Base-by-base conservation (phyloP, 768 basidiomycete species). In the Suillus subluteus region DNA sequence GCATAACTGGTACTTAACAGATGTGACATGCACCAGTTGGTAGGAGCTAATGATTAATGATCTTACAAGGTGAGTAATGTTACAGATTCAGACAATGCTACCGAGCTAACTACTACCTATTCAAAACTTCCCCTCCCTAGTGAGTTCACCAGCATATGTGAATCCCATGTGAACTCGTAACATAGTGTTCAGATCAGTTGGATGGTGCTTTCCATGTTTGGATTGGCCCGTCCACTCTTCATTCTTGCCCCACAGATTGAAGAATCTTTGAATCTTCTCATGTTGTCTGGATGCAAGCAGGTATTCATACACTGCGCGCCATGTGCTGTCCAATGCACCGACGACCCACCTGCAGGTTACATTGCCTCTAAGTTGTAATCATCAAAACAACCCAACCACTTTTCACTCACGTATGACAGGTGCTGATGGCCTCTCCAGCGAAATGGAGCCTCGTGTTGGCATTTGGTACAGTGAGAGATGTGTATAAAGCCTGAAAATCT, bases 241-340 rank as follows among this genome's bases (percentile, higher is more conserved):
- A 15, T 44, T 44, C 43, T 8, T 18, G 18, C 79, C 78, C 78
- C 78, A 80, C 8, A 69, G 52, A 0, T 52, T 23, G 65, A 70
- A 68, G 71, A 79, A 78, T 30, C 58, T 23, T 1, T 48, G 6
- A 0, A 69, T 54, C 61, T 69, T 67, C 0, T 65, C 37, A 12
- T 15, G 1, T 38, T 73, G 72, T 7, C 44, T 12, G 55, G 67
- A 66, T 37, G 69, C 15, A 46, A 64, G 66, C 41, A 73, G 69
- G 38, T 74, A 72, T 48, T 76, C 67, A 40, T 74, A 65, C 9
- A 82, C 78, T 0, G 78, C 75, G 13, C 73, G 71, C 77, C 77
- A 79, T 2, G 75, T 74, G 30, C 79, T 78, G 61, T 81, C 78
- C 12, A 83, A 73, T 67, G 56, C 82, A 16, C 82, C 80, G 3